These are phyloP conservation scores for Hippophae gyantsensis DNA, from an alignment of 306 rosid species.

Conservation along the genomic window DNA sequence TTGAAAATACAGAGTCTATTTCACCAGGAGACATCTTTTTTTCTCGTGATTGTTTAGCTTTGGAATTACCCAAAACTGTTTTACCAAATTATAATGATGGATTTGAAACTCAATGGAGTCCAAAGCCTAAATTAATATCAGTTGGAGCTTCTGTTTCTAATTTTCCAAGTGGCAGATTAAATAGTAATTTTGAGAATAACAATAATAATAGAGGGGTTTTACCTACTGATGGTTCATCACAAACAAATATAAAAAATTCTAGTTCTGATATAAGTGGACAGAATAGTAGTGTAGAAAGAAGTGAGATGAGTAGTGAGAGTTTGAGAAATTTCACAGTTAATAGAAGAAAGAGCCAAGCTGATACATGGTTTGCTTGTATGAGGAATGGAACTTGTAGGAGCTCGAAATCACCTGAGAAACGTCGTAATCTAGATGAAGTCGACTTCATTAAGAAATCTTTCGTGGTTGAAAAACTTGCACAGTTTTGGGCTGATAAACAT, in stretches of 20 bases:
- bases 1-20: conserved; percentile 50
- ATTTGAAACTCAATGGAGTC: conserved; percentile 16
- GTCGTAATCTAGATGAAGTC: conserved; percentile 39
- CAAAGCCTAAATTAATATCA: conserved; percentile 25
- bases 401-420: conserved; percentile 51
- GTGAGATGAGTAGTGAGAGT: conserved; percentile 26
- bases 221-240: conserved; percentile 27
- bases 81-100: conserved; percentile 23
- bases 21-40: conserved; percentile 75
- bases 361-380: conserved; percentile 62
- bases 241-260: conserved; percentile 19
- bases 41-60: conserved; percentile 44
- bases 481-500: conserved; percentile 81
- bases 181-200: conserved; percentile 21
- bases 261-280: conserved; percentile 39
- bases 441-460: conserved; percentile 50
- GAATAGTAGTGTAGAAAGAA: conserved; percentile 29
- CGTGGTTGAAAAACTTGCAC: conserved; percentile 48
- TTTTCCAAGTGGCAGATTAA: conserved; percentile 17
- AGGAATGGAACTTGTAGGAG: conserved; percentile 48
- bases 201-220: conserved; percentile 23
- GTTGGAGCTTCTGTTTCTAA: conserved; percentile 20
- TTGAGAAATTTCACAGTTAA: conserved; percentile 43
- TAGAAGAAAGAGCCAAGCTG: conserved; percentile 38
- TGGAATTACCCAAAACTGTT: conserved; percentile 21